These are phyloP conservation scores for Ceratocystiopsis sp. DNA, from an alignment of 2,329 filamentous ascomycete genomes.

Conservation along the genomic window DNA sequence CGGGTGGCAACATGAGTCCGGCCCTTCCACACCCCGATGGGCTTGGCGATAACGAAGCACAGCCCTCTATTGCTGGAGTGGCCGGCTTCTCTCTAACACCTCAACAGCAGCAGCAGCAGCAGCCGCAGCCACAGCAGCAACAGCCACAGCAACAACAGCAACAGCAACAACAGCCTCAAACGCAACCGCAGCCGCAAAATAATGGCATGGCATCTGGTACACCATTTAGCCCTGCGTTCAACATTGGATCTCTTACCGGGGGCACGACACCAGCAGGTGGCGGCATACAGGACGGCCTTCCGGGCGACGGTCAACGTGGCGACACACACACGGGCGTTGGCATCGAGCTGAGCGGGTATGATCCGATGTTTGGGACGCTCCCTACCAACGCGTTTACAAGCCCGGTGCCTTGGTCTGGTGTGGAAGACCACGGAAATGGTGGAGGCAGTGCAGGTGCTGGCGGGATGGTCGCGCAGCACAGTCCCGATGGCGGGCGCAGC, in stretches of 20 bases:
- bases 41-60: neutral
- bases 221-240: constrained; percentile 12
- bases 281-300: neutral
- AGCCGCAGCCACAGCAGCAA: constrained; percentile 7
- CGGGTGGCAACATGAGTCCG: neutral
- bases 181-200: constrained; percentile 1
- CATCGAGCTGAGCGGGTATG: constrained; percentile 23
- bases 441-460: neutral
- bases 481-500: constrained; percentile 29
- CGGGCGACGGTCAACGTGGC: neutral
- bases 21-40: neutral
- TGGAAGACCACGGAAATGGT: constrained; percentile 16
- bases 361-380: constrained; percentile 42
- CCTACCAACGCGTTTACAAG: constrained; percentile 36
- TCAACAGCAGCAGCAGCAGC: constrained; percentile 3
- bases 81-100: neutral
- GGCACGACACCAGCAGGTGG: neutral
- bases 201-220: constrained; percentile 7
- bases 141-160: constrained; percentile 1
- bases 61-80: neutral
- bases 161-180: constrained; percentile 8
- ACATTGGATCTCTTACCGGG: constrained; percentile 5
- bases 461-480: constrained; percentile 15
- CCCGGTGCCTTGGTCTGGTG: constrained; percentile 29
- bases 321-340: neutral